These are phyloP conservation scores for Alisma plantagoaquatica DNA, from an alignment of 106 monocot genomes.

Conservation along the genomic window DNA sequence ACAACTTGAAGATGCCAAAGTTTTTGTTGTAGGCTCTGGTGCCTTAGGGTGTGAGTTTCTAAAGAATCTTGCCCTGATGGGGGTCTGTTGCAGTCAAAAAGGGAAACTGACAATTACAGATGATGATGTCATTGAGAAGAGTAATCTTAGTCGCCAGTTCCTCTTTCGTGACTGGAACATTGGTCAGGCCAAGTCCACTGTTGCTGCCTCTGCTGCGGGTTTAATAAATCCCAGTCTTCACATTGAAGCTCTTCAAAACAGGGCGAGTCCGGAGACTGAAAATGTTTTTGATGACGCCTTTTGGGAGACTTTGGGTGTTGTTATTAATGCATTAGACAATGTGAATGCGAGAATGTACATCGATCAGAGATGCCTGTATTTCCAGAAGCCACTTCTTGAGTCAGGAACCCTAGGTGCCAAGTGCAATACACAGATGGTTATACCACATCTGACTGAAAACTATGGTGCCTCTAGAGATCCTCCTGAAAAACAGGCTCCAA, in stretches of 20 bases:
- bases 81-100: conserved; percentile 63
- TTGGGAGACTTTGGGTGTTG: conserved; percentile 69
- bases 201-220: conserved; percentile 65
- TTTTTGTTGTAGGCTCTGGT: conserved; percentile 87
- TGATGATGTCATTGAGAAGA: conserved; percentile 97
- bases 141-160: conserved; percentile 92
- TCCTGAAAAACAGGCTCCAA: conserved; percentile 90
- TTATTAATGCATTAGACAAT: conserved; percentile 94
- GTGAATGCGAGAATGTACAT: conserved; percentile 87
- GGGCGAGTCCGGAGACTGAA: conserved; percentile 75
- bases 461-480: conserved; percentile 88
- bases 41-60: conserved; percentile 98
- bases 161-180: conserved; percentile 97
- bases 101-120: conserved; percentile 86
- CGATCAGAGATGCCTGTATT: conserved; percentile 70
- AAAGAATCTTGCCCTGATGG: conserved; percentile 97
- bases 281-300: conserved; percentile 85
- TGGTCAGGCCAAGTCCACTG: conserved; percentile 87
- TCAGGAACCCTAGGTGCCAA: conserved; percentile 87
- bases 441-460: conserved; percentile 94
- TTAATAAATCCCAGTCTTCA: conserved; percentile 58
- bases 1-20: conserved; percentile 67
- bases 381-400: conserved; percentile 90
- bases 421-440: conserved; percentile 94
- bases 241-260: conserved; percentile 87